Evolutionary conservation across 1,284 basidiomycete species (phyloP).

Genomic region (Stereum hirsutum): DNA sequence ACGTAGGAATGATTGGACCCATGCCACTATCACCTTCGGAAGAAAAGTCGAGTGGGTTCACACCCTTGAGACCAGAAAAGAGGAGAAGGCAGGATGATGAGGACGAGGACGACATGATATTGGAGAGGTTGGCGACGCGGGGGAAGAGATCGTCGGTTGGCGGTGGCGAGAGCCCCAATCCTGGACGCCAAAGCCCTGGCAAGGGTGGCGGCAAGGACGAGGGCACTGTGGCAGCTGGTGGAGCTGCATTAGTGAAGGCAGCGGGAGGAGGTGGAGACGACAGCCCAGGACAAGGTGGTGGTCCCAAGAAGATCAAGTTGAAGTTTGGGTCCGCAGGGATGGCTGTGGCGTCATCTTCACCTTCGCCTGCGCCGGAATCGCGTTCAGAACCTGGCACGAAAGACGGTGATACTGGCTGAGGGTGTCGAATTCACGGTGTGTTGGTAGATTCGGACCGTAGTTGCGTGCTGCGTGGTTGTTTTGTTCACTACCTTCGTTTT

Average conservation of each 20-base stretch:
- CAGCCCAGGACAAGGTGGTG: conserved; percentile 36
- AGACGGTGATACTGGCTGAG: conserved; percentile 66
- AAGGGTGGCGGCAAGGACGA: conserved; percentile 20
- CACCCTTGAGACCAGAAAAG: conserved; percentile 46
- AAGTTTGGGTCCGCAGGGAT: conserved; percentile 48
- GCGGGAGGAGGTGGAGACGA: conserved; percentile 7
- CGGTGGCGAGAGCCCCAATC: conserved; percentile 10
- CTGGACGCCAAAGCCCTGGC: conserved; percentile 6
- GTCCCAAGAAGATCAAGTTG: conserved; percentile 71
- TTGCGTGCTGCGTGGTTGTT: too few relatives aligned
- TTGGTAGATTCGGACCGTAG: too few relatives aligned
- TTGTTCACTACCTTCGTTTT: too few relatives aligned
- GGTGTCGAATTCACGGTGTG: too few relatives aligned
- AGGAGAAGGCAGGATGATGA: conserved; percentile 63
- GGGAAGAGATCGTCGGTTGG: conserved; percentile 41
- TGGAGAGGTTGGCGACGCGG: conserved; percentile 47
- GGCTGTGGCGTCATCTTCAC: conserved; percentile 26
- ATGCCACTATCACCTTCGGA: conserved; percentile 35
- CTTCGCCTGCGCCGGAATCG: conserved; percentile 24
- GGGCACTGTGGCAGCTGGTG: too few relatives aligned
- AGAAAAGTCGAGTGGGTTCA: conserved; percentile 25
- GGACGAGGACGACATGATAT: conserved; percentile 58
- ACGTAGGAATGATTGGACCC: conserved; percentile 34
- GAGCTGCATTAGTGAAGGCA: too few relatives aligned
- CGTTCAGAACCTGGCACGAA: conserved; percentile 60